Evolutionary conservation across 2,329 filamentous ascomycete genomes (phyloP).

Genomic region (Nannizziopsis barbatae): DNA sequence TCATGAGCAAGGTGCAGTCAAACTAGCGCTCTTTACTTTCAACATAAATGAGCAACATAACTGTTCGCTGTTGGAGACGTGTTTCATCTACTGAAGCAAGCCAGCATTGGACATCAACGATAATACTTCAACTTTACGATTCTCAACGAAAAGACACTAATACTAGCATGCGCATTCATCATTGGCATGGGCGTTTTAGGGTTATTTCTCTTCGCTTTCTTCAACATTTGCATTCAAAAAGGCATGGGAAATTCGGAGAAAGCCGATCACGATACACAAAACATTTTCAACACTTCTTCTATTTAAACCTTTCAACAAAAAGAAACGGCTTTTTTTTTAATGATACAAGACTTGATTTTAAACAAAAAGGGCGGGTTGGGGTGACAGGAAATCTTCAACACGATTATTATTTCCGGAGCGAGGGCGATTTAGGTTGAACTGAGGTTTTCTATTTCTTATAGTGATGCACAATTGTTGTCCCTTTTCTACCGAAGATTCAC

Average conservation of each 20-base stretch:
- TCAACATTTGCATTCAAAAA: neutral
- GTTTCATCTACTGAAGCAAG: too few species aligned
- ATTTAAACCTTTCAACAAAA: constrained; percentile 10
- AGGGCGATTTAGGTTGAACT: neutral
- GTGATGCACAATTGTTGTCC: neutral
- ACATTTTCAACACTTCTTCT: constrained; percentile 5
- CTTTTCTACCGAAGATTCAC: neutral
- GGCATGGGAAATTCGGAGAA: neutral
- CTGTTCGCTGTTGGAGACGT: too few species aligned
- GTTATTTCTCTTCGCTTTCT: neutral
- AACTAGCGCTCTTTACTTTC: neutral
- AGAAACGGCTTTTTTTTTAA: neutral
- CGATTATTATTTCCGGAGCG: constrained; percentile 6
- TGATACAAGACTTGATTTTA: neutral
- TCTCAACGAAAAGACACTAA: neutral
- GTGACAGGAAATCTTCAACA: constrained; percentile 12
- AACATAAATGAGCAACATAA: neutral
- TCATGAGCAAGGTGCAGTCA: neutral
- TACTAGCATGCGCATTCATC: neutral
- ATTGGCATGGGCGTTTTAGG: neutral
- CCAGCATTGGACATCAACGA: neutral
- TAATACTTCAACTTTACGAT: neutral
- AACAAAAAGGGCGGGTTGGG: neutral
- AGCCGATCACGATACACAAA: neutral
- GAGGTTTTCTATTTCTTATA: neutral